Base-by-base conservation (phyloP, 768 basidiomycete species). In the Auriscalpium microsporum region DNA sequence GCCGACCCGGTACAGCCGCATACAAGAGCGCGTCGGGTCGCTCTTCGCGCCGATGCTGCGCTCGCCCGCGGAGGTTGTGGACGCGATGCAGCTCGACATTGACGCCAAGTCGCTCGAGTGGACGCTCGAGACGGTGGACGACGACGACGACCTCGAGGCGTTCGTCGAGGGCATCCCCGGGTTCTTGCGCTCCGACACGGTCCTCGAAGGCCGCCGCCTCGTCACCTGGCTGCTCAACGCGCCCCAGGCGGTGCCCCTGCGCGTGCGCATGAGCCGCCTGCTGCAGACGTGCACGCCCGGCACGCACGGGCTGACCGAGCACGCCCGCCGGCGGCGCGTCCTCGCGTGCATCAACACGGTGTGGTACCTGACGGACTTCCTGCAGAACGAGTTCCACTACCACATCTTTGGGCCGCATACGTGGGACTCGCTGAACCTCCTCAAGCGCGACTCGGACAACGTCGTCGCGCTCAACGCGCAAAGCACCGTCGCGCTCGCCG, bases 131-230 rank as follows among this genome's bases (percentile, higher is more conserved):
- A 50, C 48, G 10, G 33, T 58, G 16, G 46, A 48, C 19, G 53
- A 47, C 23, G 57, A 58, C 38, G 49, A 47, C 16, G 49, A 50
- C 23, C 46, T 56, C 19, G 57, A 56, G 54, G 42, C 49, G 11
- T 28, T 56, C 36, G 13, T 58, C 14, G 56, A 57, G 14, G 56
- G 56, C 9, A 57, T 57, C 8, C 48, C 53, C 3, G 54, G 48
- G 11, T 57, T 44, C 56, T 35, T 57, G 40, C 40, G 17, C 6
- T 42, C 40, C 14, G 17, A 42, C 17, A 42, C 40, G 8, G 40
- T 14, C 4, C 40, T 17, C 40, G 40, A 42, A 42, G 40, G 13
- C 40, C 40, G 17, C 17, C 40, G 14, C 17, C 40, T 14, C 17
- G 40, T 28, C 14, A 42, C 40, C 40, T 42, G 40, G 40, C 14